Evolutionary conservation across 2,329 filamentous ascomycete species (phyloP).

Genomic region (Mollisiaceae sp.): DNA sequence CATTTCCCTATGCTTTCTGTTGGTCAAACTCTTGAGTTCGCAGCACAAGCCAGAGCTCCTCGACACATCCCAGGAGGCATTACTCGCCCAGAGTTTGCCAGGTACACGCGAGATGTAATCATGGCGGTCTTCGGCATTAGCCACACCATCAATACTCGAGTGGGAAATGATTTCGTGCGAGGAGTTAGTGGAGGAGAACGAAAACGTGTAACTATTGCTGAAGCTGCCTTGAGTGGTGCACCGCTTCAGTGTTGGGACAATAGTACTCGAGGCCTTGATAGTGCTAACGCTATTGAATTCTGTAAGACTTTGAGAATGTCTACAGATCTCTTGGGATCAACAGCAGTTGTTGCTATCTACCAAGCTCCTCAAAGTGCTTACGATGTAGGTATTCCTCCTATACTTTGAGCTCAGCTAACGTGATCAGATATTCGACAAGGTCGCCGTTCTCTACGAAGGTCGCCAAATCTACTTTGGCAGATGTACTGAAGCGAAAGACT

Average conservation of each 20-base stretch:
- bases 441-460: conserved; percentile 68
- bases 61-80: conserved; percentile 65
- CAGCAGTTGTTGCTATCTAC: conserved; percentile 72
- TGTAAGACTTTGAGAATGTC: conserved; percentile 68
- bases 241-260: conserved; percentile 75
- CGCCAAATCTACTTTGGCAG: conserved; percentile 75
- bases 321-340: conserved; percentile 66
- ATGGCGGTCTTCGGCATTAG: conserved; percentile 74
- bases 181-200: conserved; percentile 73
- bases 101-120: conserved; percentile 55
- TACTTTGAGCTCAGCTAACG: not conserved
- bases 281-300: conserved; percentile 74
- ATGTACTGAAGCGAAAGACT: conserved; percentile 65
- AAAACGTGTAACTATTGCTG: conserved; percentile 81
- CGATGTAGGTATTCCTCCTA: conserved; percentile 50
- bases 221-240: conserved; percentile 65
- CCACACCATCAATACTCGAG: conserved; percentile 72
- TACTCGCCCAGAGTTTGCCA: conserved; percentile 56
- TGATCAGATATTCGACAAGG: conserved; percentile 66
- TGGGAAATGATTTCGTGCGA: conserved; percentile 73
- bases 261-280: conserved; percentile 75
- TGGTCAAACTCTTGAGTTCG: conserved; percentile 74
- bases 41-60: conserved; percentile 70
- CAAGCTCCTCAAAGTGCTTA: conserved; percentile 73
- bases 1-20: conserved; percentile 79